These are phyloP conservation scores for Ustilago nuda DNA, from an alignment of 1,284 basidiomycete species.

Conservation along the genomic window DNA sequence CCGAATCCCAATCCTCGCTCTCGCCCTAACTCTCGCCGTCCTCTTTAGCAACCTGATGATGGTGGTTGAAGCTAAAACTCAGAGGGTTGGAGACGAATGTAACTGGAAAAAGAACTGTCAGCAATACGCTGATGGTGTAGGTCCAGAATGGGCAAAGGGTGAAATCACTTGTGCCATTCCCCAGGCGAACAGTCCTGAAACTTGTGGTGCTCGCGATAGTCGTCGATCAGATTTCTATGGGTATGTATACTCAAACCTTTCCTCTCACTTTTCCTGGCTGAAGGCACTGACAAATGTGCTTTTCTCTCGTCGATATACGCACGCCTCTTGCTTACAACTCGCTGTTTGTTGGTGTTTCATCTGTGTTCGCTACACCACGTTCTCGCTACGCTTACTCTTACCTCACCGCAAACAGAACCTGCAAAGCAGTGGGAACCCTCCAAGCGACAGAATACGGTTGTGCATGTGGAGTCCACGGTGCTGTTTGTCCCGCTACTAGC, in stretches of 20 bases:
- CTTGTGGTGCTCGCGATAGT: slow-evolving; percentile 14
- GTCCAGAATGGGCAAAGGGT: slow-evolving; percentile 14
- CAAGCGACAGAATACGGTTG: slow-evolving; percentile 35
- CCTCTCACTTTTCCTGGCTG: no score
- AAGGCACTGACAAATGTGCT: no score
- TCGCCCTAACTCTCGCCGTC: neutral
- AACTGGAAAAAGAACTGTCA: slow-evolving; percentile 34
- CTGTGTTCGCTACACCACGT: no score
- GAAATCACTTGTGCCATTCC: slow-evolving; percentile 38
- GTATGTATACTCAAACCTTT: slow-evolving; percentile 9
- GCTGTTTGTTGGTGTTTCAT: no score
- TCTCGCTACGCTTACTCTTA: neutral
- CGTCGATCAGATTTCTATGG: slow-evolving; percentile 24
- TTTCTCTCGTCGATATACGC: no score
- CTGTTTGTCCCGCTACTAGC: slow-evolving; percentile 4
- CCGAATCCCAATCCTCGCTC: neutral
- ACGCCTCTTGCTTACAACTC: no score
- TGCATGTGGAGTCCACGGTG: slow-evolving; percentile 35
- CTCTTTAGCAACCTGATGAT: neutral
- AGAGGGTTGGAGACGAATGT: slow-evolving; percentile 28
- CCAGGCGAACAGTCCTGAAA: slow-evolving; percentile 7
- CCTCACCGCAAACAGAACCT: slow-evolving; percentile 3
- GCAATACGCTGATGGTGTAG: slow-evolving; percentile 11
- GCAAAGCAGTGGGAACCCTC: slow-evolving; percentile 34
- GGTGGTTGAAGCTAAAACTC: slow-evolving; percentile 4